phyloP scores from a whole-genome alignment of 2,329 filamentous ascomycete species.

The Xylaria sp. region DNA sequence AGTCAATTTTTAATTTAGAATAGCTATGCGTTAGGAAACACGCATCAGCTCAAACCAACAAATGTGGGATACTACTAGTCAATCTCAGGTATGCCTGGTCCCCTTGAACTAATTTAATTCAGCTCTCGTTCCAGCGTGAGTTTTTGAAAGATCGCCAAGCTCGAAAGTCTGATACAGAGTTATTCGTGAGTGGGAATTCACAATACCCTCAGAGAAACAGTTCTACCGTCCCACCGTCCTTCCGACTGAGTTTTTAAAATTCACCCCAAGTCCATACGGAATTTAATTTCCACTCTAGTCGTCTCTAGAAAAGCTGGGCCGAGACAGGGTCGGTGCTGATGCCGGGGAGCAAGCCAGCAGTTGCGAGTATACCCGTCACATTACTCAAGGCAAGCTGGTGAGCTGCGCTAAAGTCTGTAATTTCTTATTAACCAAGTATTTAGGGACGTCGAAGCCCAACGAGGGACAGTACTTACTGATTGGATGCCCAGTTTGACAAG shows the following conservation, averaged over 20 bases:
- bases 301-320: constrained; percentile 11
- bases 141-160: neutral
- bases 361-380: constrained; percentile 11
- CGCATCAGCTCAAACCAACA: no score
- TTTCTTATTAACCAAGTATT: neutral
- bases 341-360: neutral
- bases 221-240: neutral
- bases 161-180: neutral
- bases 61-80: no score
- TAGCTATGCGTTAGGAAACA: no score
- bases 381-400: constrained; percentile 15
- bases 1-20: no score
- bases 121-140: no score
- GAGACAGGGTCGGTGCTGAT: constrained; percentile 12
- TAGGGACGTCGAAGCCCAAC: no score
- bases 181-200: neutral
- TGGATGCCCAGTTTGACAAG: constrained; percentile 26
- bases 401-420: constrained; percentile 10
- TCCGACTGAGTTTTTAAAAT: neutral
- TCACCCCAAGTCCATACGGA: neutral
- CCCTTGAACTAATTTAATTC: no score
- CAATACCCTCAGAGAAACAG: neutral
- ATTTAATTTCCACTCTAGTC: neutral
- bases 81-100: no score
- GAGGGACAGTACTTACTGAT: constrained; percentile 5